Evolutionary conservation across 768 basidiomycete genomes (phyloP), one percentile per base, ranked within the genome.

Genomic region (Macrolepiota albuminosa): DNA sequence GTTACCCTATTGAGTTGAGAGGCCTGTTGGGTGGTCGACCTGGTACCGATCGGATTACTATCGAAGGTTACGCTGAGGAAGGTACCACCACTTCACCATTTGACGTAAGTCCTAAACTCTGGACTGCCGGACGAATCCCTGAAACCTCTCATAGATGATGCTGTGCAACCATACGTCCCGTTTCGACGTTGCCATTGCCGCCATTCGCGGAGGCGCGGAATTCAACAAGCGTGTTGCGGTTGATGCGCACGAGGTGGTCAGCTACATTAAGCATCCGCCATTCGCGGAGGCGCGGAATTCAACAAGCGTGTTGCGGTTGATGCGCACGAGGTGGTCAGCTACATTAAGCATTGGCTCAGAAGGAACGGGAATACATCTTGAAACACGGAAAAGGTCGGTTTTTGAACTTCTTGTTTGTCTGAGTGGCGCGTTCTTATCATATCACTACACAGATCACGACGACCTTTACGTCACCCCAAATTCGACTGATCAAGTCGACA

Each of bases 21-120:
- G 87, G 88, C 13, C 67, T 89, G 62, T 66, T 91, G 42, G 85
- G 81, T 42, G 87, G 84, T 3, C 75, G 87, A 8, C 78, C 77
- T 14, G 72, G 71, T 33, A 69, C 76, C 52, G 77, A 78, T 4
- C 72, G 86, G 53, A 73, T 87, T n/a, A 70, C 76, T 0, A 82
- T 89, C 39, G 78, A 76, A 45, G 87, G 88, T 62, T 89, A 88
- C 67, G 74, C 73, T 39, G 89, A 89, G 69, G 88, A 89, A 72
- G 87, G 89, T 14, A 89, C 88, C 1, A 92, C 91, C 18, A 93
- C 91, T 26, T 87, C 88, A 10, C 88, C 89, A n/a, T 91, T 90
- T 62, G 87, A 89, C 66, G 85, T 85, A 62, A 62, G 82, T 73
- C 24, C 43, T 18, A 9, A n/a, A 52, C 18, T 7, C 24, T 39